These are phyloP conservation scores for Cymodocea nodosa DNA, from an alignment of 116 monocot genomes.

Conservation along the genomic window DNA sequence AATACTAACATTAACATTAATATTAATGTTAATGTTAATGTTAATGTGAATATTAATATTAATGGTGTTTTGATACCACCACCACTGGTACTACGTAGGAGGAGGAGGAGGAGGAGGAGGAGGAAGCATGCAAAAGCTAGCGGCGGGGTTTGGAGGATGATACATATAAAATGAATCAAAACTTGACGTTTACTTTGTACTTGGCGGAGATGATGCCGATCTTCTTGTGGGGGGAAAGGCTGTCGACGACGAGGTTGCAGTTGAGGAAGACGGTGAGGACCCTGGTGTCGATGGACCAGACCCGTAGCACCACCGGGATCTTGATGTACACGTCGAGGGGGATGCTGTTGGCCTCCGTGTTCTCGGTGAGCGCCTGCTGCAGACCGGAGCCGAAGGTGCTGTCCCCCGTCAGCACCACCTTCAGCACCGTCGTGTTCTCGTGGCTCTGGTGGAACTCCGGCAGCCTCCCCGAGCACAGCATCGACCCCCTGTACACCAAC, in stretches of 20 bases:
- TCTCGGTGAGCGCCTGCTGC: conserved; percentile 28
- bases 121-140: too few species aligned
- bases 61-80: too few species aligned
- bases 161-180: too few species aligned
- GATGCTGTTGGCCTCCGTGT: conserved; percentile 16
- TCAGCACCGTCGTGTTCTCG: conserved; percentile 33
- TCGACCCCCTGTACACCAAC: conserved; percentile 22
- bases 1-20: too few species aligned
- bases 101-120: too few species aligned
- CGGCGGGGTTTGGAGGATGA: too few species aligned
- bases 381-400: conserved; percentile 20
- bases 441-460: conserved; percentile 56
- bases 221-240: conserved; percentile 38
- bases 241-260: conserved; percentile 46
- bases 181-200: conserved; percentile 40
- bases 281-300: conserved; percentile 13
- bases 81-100: too few species aligned
- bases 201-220: conserved; percentile 32
- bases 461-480: conserved; percentile 36
- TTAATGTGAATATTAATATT: neutral
- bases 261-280: conserved; percentile 33
- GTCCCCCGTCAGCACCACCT: conserved; percentile 29
- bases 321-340: conserved; percentile 47
- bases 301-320: conserved; percentile 36
- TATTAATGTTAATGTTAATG: too few species aligned